Conservation (phyloP, 192 early-diverging fungal species). For the Endogone sp. region DNA sequence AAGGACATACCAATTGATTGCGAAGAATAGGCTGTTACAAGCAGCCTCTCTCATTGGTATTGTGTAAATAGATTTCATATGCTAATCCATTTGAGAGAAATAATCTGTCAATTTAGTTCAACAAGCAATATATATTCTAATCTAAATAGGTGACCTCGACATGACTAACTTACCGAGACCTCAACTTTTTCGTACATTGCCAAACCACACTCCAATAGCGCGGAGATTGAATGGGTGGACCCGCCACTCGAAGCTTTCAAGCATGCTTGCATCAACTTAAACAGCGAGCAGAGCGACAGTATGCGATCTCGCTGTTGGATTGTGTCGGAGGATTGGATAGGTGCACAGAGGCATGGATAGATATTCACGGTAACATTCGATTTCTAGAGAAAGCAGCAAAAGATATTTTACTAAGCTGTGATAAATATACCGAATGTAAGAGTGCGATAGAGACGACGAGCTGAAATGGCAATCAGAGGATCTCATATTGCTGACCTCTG, state of each 20-base stretch:
- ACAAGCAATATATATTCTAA: not conserved
- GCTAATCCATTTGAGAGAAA: slow-evolving; percentile 5
- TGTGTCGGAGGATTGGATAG: slow-evolving; percentile 9
- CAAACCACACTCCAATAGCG: slow-evolving; percentile 64
- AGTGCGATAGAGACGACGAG: too few species aligned
- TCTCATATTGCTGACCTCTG: too few species aligned
- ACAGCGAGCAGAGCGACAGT: slow-evolving; percentile 57
- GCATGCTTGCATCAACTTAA: slow-evolving; percentile 70
- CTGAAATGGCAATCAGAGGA: too few species aligned
- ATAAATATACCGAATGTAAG: too few species aligned
- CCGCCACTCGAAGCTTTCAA: slow-evolving; percentile 52
- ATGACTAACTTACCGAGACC: slow-evolving; percentile 28
- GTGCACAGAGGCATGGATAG: slow-evolving; percentile 34
- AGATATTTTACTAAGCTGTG: slow-evolving; percentile 3
- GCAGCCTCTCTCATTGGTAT: slow-evolving; percentile 14
- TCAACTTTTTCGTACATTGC: slow-evolving; percentile 38
- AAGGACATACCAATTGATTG: slow-evolving; percentile 50
- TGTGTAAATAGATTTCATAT: slow-evolving; percentile 12
- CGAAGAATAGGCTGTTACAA: slow-evolving; percentile 32
- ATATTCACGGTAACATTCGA: slow-evolving; percentile 26
- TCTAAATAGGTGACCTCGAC: too few species aligned
- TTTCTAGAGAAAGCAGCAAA: slow-evolving; percentile 18
- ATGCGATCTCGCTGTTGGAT: slow-evolving; percentile 27
- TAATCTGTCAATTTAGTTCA: slow-evolving; percentile 8
- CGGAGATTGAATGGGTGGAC: slow-evolving; percentile 60